These are phyloP conservation scores for Carallia pectinifolia DNA, from an alignment of 345 rosid species.

Conservation along the genomic window DNA sequence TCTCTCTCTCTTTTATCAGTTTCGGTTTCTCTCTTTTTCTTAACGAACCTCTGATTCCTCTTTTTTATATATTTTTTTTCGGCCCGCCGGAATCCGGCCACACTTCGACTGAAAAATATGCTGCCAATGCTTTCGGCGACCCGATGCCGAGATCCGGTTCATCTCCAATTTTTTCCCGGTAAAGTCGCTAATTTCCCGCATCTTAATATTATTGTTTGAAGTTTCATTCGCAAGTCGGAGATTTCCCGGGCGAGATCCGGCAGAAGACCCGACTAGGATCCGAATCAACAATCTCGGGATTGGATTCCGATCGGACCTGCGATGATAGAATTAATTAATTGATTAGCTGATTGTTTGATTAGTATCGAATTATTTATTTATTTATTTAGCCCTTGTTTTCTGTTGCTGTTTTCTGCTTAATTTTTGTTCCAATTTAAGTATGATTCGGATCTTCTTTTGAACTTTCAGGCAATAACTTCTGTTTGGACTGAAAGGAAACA, in stretches of 20 bases:
- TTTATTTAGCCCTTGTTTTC: not conserved
- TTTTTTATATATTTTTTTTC: constrained; percentile 15
- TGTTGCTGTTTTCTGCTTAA: not conserved
- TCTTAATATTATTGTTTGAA: not conserved
- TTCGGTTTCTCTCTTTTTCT: constrained; percentile 17
- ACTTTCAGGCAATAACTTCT: constrained; percentile 23
- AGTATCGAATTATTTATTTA: not conserved
- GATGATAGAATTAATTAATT: not conserved
- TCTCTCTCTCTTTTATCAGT: constrained; percentile 2
- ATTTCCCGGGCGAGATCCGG: constrained; percentile 23
- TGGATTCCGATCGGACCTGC: constrained; percentile 26
- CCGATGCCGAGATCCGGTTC: constrained; percentile 27
- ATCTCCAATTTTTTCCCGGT: constrained; percentile 19
- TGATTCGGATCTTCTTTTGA: not conserved
- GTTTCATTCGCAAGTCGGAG: not conserved
- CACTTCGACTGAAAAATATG: constrained; percentile 22
- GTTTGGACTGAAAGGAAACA: constrained; percentile 21
- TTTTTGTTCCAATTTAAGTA: not conserved
- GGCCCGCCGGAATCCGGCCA: constrained; percentile 49
- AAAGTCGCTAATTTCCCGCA: constrained; percentile 10
- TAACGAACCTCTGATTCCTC: constrained; percentile 11
- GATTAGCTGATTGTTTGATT: constrained; percentile 4
- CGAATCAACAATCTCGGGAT: constrained; percentile 6
- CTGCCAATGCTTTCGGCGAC: constrained; percentile 18
- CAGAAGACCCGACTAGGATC: constrained; percentile 27